phyloP scores from a whole-genome alignment of 129 eudicot species.

The Gnaphalium uliginosum region DNA sequence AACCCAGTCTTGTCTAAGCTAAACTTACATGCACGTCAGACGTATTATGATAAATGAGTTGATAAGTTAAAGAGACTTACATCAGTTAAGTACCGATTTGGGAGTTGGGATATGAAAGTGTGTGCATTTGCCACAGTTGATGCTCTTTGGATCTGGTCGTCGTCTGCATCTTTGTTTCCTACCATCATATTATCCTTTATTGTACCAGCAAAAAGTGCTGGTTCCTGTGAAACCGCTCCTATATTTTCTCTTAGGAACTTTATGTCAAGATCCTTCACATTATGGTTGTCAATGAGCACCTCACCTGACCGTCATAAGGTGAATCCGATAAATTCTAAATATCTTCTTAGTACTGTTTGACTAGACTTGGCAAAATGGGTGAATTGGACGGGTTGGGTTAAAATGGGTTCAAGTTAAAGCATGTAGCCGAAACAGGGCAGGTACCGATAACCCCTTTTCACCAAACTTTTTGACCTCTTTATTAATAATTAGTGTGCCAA shows the following conservation, averaged over 20 bases:
- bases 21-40: background rate
- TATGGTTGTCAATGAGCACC: constrained; percentile 61
- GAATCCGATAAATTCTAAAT: constrained; percentile 1
- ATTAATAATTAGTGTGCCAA: background rate
- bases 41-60: background rate
- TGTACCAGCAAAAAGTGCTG: constrained; percentile 76
- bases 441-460: background rate
- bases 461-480: background rate
- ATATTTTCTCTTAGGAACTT: constrained; percentile 66
- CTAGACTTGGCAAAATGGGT: background rate
- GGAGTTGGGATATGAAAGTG: constrained; percentile 80
- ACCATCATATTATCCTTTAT: constrained; percentile 71
- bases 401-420: background rate
- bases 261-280: constrained; percentile 68
- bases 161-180: constrained; percentile 65
- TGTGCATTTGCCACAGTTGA: constrained; percentile 77
- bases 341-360: constrained; percentile 10
- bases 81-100: constrained; percentile 72
- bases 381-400: background rate
- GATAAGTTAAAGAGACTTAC: constrained; percentile 43
- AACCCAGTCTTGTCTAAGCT: background rate
- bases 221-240: constrained; percentile 89
- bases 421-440: background rate
- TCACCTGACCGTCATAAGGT: constrained; percentile 46
- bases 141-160: constrained; percentile 58